Conservation (phyloP, 352 stramenopile species). For the Phytopythium litorale region DNA sequence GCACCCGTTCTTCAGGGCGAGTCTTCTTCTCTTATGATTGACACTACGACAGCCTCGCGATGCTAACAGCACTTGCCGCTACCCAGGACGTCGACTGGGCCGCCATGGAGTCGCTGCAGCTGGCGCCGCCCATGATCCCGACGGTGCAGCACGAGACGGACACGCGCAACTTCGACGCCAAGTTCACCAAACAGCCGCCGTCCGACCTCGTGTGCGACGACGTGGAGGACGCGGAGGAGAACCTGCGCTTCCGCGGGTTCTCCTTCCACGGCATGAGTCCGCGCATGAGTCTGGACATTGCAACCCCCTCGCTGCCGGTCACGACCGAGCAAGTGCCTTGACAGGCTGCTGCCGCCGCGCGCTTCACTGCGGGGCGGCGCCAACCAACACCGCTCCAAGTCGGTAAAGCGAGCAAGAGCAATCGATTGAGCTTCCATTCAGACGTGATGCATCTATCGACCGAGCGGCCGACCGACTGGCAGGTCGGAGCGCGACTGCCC, state of each 20-base stretch:
- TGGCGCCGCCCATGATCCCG: slow-evolving; percentile 89
- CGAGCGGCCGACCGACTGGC: background rate
- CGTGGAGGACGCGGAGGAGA: slow-evolving; percentile 38
- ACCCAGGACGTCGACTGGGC: slow-evolving; percentile 84
- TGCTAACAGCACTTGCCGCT: too few relatives aligned
- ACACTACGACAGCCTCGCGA: background rate
- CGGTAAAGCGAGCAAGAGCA: background rate
- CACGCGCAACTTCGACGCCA: slow-evolving; percentile 93
- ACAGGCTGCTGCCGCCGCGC: slow-evolving; percentile 3
- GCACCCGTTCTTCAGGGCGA: slow-evolving; percentile 92
- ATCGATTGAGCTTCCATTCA: background rate
- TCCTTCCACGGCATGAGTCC: slow-evolving; percentile 35
- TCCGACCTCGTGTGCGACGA: slow-evolving; percentile 61
- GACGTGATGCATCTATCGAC: background rate
- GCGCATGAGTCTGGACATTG: background rate
- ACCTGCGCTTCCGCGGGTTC: slow-evolving; percentile 69
- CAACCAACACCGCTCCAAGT: background rate
- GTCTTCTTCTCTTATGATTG: background rate
- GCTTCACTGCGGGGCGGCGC: background rate
- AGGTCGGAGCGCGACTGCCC: too few relatives aligned
- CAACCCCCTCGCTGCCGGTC: background rate
- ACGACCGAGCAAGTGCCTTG: background rate
- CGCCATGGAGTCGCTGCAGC: slow-evolving; percentile 86
- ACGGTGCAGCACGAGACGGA: slow-evolving; percentile 87
- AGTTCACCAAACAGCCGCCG: slow-evolving; percentile 81